Evolutionary conservation across 1,284 basidiomycete genomes (phyloP).

Genomic region (Rhodotorula sp.): DNA sequence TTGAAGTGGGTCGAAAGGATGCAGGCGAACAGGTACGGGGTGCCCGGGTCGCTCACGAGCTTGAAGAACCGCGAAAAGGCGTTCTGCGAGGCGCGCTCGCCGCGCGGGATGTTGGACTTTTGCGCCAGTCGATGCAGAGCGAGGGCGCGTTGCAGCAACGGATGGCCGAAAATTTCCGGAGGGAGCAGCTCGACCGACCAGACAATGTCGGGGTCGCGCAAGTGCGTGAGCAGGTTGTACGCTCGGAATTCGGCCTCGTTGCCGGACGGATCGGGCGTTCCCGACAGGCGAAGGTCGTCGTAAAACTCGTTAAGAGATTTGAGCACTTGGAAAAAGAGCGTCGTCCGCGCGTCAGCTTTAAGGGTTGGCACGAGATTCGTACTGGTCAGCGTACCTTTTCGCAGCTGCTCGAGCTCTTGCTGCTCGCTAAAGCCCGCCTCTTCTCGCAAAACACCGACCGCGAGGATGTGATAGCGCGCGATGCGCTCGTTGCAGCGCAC

Average conservation of each 20-base stretch:
- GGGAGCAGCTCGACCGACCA: conserved; percentile 69
- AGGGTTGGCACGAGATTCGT: not conserved
- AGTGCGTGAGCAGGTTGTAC: conserved; percentile 88
- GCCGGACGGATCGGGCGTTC: conserved; percentile 56
- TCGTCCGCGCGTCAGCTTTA: not conserved
- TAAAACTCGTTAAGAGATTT: conserved; percentile 91
- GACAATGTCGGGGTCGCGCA: conserved; percentile 77
- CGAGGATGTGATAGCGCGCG: conserved; percentile 88
- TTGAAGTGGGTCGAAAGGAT: conserved; percentile 57
- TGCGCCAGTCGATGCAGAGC: conserved; percentile 79
- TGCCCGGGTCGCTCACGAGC: conserved; percentile 49
- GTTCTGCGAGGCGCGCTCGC: conserved; percentile 56
- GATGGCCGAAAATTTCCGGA: conserved; percentile 64
- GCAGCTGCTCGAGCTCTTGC: conserved; percentile 84
- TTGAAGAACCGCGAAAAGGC: conserved; percentile 61
- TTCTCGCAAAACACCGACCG: conserved; percentile 65
- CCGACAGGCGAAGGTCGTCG: conserved; percentile 66
- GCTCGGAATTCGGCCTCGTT: conserved; percentile 94
- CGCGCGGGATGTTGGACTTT: conserved; percentile 62
- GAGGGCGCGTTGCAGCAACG: conserved; percentile 77
- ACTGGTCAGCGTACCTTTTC: conserved; percentile 66
- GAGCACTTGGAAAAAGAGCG: conserved; percentile 59
- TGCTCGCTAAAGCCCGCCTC: conserved; percentile 64
- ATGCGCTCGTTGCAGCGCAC: conserved; percentile 92
- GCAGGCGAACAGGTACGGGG: conserved; percentile 57